phyloP scores from a whole-genome alignment of 768 basidiomycete genomes.

The Suillus ampliporus region DNA sequence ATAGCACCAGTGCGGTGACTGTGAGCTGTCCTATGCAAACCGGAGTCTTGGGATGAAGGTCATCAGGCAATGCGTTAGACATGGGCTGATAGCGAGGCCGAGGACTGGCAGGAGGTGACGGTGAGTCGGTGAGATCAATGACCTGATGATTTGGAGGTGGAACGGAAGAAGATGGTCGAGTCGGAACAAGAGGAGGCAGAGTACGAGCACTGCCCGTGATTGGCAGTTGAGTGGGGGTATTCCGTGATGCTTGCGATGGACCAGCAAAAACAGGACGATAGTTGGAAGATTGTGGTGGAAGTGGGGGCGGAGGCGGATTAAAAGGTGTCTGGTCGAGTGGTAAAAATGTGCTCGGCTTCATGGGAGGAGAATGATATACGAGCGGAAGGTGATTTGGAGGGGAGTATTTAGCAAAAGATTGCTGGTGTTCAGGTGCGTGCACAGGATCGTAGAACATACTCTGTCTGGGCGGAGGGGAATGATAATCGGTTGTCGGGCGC shows the following conservation, averaged over 20 bases:
- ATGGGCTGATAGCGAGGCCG: slow-evolving; percentile 33
- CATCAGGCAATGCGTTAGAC: slow-evolving; percentile 49
- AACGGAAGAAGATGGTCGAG: slow-evolving; percentile 27
- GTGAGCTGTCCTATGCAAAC: slow-evolving; percentile 87
- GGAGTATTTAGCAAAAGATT: slow-evolving; percentile 15
- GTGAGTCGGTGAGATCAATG: slow-evolving; percentile 78
- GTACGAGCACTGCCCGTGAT: slow-evolving; percentile 31
- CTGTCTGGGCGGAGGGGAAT: slow-evolving; percentile 16
- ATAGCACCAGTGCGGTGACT: slow-evolving; percentile 86
- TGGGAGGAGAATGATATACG: slow-evolving; percentile 22
- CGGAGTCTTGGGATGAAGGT: slow-evolving; percentile 78
- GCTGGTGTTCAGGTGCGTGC: slow-evolving; percentile 29
- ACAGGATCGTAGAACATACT: slow-evolving; percentile 23
- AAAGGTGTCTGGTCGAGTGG: slow-evolving; percentile 1
- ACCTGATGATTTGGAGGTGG: slow-evolving; percentile 52
- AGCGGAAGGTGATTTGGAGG: slow-evolving; percentile 19
- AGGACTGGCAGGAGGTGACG: slow-evolving; percentile 52
- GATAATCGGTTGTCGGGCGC: slow-evolving; percentile 46
- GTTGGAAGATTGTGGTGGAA: slow-evolving; percentile 24
- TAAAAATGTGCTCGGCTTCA: slow-evolving; percentile 19
- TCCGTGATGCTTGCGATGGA: slow-evolving; percentile 45
- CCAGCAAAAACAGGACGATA: slow-evolving; percentile 61
- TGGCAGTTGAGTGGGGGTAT: slow-evolving; percentile 32
- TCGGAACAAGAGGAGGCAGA: slow-evolving; percentile 24
- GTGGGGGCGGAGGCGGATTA: slow-evolving; percentile 23